Conservation (phyloP, 2,329 filamentous ascomycete species). For the Trematosphaeria pertusa region DNA sequence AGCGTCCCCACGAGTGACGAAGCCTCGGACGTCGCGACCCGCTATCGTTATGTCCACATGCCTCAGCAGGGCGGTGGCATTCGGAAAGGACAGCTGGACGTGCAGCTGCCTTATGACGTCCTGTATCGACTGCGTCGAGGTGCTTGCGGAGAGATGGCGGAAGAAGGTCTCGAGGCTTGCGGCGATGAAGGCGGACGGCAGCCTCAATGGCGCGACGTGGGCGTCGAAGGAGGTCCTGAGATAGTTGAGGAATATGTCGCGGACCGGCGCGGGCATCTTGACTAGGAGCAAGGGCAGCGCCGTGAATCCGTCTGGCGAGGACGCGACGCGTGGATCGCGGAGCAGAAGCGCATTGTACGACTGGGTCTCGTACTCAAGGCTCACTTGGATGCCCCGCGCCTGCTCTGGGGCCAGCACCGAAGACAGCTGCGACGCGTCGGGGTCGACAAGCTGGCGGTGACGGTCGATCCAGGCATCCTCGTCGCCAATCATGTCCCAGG, state of each 20-base stretch:
- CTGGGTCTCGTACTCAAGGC: constrained; percentile 58
- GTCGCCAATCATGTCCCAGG: constrained; percentile 53
- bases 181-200: constrained; percentile 56
- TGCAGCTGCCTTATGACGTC: constrained; percentile 43
- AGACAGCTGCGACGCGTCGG: constrained; percentile 37
- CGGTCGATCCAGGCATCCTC: constrained; percentile 51
- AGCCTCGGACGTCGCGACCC: constrained; percentile 47
- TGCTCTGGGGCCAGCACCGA: constrained; percentile 22
- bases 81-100: constrained; percentile 45
- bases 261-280: constrained; percentile 58
- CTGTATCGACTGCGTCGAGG: constrained; percentile 38
- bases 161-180: constrained; percentile 62
- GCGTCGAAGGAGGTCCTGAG: constrained; percentile 59
- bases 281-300: constrained; percentile 59
- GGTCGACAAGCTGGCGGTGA: constrained; percentile 41
- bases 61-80: constrained; percentile 43
- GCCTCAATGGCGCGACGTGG: constrained; percentile 53
- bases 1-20: constrained; percentile 38
- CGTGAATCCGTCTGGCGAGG: constrained; percentile 50
- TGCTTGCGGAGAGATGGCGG: constrained; percentile 59
- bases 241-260: constrained; percentile 58
- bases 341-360: constrained; percentile 60
- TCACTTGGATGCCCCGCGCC: constrained; percentile 55
- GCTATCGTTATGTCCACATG: constrained; percentile 53
- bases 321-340: constrained; percentile 41